Evolutionary conservation across 495 filamentous ascomycete species (phyloP).

Genomic region (Terfezia claveryi): DNA sequence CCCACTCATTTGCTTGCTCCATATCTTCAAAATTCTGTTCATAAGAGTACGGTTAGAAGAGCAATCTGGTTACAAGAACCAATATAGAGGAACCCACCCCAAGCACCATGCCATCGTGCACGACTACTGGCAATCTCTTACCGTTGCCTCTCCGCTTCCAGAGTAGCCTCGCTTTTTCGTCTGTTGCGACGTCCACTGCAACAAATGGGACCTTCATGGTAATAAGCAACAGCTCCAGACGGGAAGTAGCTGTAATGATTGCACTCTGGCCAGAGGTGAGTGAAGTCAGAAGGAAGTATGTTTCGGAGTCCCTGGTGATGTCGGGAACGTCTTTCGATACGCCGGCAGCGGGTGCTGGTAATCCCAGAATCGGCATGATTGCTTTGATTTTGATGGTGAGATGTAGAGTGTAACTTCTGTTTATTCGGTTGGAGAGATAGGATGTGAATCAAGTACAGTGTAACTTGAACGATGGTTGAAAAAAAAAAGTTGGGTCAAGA

Average conservation of each 20-base stretch:
- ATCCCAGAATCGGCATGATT: no score
- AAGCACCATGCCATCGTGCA: slow-evolving; percentile 67
- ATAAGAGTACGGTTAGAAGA: no score
- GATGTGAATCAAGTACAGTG: no score
- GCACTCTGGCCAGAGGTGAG: slow-evolving; percentile 13
- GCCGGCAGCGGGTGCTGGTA: no score
- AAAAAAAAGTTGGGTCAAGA: no score
- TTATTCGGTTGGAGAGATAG: no score
- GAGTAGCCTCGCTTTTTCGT: slow-evolving; percentile 73
- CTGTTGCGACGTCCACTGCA: slow-evolving; percentile 75
- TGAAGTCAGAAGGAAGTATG: slow-evolving; percentile 17
- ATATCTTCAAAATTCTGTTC: slow-evolving; percentile 70
- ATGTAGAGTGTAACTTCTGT: no score
- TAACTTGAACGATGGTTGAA: no score
- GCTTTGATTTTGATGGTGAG: no score
- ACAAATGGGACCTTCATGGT: slow-evolving; percentile 86
- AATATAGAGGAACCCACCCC: slow-evolving; percentile 38
- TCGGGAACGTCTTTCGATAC: background rate
- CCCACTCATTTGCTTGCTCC: slow-evolving; percentile 98
- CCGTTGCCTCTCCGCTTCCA: slow-evolving; percentile 61
- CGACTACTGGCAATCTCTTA: slow-evolving; percentile 69
- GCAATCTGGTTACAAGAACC: no score
- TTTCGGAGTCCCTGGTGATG: background rate
- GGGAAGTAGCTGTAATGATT: slow-evolving; percentile 87
- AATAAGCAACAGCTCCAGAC: slow-evolving; percentile 88